phyloP scores from a whole-genome alignment of 2,329 filamentous ascomycete genomes.

The Pyrenophora seminiperda region DNA sequence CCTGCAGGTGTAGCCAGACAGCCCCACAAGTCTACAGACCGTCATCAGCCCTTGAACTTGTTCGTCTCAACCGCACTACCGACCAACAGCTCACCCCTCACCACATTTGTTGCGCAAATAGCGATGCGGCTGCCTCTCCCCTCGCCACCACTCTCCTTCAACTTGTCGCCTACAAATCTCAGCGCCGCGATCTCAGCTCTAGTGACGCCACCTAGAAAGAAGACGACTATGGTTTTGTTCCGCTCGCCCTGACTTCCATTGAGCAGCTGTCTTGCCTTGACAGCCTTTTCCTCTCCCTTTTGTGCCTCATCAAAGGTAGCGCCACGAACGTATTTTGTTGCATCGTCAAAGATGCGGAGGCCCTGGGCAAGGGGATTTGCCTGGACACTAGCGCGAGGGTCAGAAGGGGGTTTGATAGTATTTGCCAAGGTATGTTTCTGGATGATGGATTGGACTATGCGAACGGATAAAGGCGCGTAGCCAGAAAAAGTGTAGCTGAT shows the following conservation, averaged over 20 bases:
- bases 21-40: too few relatives aligned
- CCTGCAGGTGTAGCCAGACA: too few relatives aligned
- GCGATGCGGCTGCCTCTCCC: conserved; percentile 75
- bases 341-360: conserved; percentile 93
- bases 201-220: conserved; percentile 95
- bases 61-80: conserved; percentile 78
- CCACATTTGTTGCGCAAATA: conserved; percentile 89
- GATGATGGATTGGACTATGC: conserved; percentile 88
- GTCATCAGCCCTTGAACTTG: conserved; percentile 28
- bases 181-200: conserved; percentile 95
- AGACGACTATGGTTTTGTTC: conserved; percentile 88
- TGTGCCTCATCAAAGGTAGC: conserved; percentile 91
- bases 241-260: conserved; percentile 63
- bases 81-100: conserved; percentile 89
- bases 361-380: conserved; percentile 71
- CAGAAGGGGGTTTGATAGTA: conserved; percentile 56
- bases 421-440: conserved; percentile 84
- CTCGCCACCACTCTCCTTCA: conserved; percentile 70
- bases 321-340: conserved; percentile 83
- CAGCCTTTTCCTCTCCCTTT: conserved; percentile 89
- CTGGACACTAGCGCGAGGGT: conserved; percentile 43
- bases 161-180: conserved; percentile 63
- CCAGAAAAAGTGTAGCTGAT: conserved; percentile 98
- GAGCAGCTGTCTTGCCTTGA: conserved; percentile 81
- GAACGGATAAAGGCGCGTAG: conserved; percentile 89